These are phyloP conservation scores for Rhizopus delemar DNA, from an alignment of 371 early-diverging fungal genomes.

Conservation along the genomic window DNA sequence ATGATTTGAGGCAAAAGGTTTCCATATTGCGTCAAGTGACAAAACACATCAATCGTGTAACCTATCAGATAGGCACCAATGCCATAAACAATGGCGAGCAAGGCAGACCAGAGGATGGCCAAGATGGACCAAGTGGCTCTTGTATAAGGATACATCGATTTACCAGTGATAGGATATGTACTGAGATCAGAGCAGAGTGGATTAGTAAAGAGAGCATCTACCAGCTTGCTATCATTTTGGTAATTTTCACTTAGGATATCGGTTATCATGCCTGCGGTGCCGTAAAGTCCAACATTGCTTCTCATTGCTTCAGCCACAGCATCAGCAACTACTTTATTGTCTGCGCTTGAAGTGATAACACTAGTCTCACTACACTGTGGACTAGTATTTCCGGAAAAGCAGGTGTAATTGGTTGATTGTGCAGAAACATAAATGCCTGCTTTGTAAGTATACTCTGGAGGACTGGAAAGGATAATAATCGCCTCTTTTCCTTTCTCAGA, in stretches of 20 bases:
- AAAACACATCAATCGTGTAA: conserved; percentile 15
- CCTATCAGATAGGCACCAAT: conserved; percentile 26
- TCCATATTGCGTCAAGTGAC: conserved; percentile 7
- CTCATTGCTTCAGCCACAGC: conserved; percentile 11
- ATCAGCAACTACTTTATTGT: conserved; percentile 17
- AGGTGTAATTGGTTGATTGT: conserved; percentile 8
- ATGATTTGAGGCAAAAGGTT: conserved; percentile 15
- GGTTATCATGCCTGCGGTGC: conserved; percentile 1
- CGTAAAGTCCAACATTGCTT: conserved; percentile 10
- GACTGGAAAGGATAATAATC: conserved; percentile 4
- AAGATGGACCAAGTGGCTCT: conserved; percentile 12
- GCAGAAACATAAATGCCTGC: conserved; percentile 16
- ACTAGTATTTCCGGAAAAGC: not conserved
- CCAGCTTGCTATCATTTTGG: conserved; percentile 2
- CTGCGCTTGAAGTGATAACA: not conserved
- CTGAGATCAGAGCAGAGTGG: conserved; percentile 7
- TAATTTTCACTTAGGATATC: conserved; percentile 6
- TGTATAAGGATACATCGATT: conserved; percentile 12
- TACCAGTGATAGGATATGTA: not conserved
- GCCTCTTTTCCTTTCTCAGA: conserved; percentile 5
- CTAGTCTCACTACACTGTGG: not conserved
- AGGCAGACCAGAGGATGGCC: conserved; percentile 9
- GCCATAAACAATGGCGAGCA: conserved; percentile 5
- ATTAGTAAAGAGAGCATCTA: conserved; percentile 14
- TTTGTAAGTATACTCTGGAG: not conserved